Base-by-base conservation (phyloP, 495 filamentous ascomycete genomes). In the Tuber calosporum region DNA sequence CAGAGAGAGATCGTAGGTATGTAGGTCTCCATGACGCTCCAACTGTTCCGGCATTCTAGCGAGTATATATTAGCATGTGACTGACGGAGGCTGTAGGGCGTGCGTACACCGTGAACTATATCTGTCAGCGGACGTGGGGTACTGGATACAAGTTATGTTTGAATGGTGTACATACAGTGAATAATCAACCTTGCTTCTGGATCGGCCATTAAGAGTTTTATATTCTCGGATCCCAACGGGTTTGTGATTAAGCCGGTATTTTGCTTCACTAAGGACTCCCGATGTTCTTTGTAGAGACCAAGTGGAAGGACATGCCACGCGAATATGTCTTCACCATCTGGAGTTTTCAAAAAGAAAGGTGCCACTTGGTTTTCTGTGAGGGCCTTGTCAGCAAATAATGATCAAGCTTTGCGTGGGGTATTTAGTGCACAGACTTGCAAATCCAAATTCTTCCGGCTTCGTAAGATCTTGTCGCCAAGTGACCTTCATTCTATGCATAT, bases 361-460 rank as follows among this genome's bases (percentile, higher is more conserved):
- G 87, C 85, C 41, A 89, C 87, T 77, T 90, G 88, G 66, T 87
- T 88, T 76, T 86, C 77, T 80, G 68, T 8, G 40, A 6, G 34
- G 67, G n/a, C 38, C 30, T 66, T 45, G 43, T 75, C 40, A 77
- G 42, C 38, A 22, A 38, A 17, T 19, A 36, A 30, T 62, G 36
- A 30, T 30, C n/a, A 53, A 48, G 20, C 36, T 20, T 30, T 40
- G 20, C 13, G 2, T 34, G 39, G 40, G 41, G 53, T 67, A 68
- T 9, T 4, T 2, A 53, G 66, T 62, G 53, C 5, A 81, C 85
- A 45, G 85, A 90, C 89, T 89, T 43, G 89, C 81, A 73, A 91
- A 92, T 0, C 90, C 90, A 82, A 91, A 92, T 34, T 86, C 81
- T 77, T 92, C 90, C 0, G 89, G 87, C n/a, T 86, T 83, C 72